Conservation (phyloP, 768 basidiomycete species). For the Strobilomyces confusus region DNA sequence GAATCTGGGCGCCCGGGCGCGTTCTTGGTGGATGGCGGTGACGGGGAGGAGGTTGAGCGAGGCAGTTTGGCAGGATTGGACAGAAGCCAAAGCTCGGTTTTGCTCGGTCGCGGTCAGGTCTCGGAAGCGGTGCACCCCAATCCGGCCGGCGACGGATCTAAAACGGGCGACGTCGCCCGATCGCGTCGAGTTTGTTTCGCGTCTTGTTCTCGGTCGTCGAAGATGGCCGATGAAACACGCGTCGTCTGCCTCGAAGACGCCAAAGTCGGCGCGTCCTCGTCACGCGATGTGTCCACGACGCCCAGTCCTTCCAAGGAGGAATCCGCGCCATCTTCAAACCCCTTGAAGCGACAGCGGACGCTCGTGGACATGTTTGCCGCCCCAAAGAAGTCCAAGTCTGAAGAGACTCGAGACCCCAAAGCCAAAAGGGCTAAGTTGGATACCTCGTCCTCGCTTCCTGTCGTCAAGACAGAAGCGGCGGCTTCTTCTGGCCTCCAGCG, state of each 20-base stretch:
- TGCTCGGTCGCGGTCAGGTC: conserved; percentile 1
- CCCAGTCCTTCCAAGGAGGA: conserved; percentile 26
- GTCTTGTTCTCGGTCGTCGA: conserved; percentile 10
- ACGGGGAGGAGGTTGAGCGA: conserved; percentile 76
- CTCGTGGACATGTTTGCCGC: conserved; percentile 59
- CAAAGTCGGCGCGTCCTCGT: conserved; percentile 22
- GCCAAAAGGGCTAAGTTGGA: conserved; percentile 48
- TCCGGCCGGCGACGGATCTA: conserved; percentile 3
- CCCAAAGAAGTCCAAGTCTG: conserved; percentile 27
- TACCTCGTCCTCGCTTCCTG: conserved; percentile 14
- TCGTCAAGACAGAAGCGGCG: conserved; percentile 6
- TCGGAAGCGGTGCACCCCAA: conserved; percentile 8
- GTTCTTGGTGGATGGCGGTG: conserved; percentile 59
- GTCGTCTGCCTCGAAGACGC: conserved; percentile 47
- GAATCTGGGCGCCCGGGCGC: conserved; percentile 48
- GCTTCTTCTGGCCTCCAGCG: conserved; percentile 25
- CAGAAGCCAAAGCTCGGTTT: neutral
- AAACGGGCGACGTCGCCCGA: conserved; percentile 7
- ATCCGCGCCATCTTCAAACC: conserved; percentile 21
- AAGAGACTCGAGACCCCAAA: conserved; percentile 23
- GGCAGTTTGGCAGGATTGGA: conserved; percentile 54
- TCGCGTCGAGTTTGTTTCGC: conserved; percentile 11
- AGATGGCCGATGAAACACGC: conserved; percentile 25
- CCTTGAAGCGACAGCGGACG: conserved; percentile 55
- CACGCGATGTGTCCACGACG: conserved; percentile 9